Evolutionary conservation across 768 basidiomycete genomes (phyloP).

Genomic region (Calocera viscosa): DNA sequence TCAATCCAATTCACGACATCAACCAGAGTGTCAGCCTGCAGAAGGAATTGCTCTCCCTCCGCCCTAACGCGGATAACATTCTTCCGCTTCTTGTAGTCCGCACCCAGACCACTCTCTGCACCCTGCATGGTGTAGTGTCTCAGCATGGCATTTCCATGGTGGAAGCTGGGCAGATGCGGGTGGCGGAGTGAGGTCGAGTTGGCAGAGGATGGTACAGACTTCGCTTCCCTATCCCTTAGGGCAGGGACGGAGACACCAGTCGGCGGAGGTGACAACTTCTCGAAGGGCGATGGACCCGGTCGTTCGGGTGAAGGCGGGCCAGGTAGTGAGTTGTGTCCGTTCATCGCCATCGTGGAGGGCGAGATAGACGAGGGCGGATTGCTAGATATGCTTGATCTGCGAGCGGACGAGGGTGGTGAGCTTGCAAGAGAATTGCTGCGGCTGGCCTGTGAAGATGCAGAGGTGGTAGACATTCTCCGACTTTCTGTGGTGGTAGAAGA

Average conservation of each 20-base stretch:
- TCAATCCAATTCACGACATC: slow-evolving; percentile 94
- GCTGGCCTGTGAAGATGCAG: slow-evolving; percentile 8
- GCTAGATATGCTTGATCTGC: background rate
- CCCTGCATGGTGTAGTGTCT: slow-evolving; percentile 69
- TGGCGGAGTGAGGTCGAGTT: slow-evolving; percentile 7
- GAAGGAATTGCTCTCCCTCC: slow-evolving; percentile 92
- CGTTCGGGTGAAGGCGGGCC: slow-evolving; percentile 14
- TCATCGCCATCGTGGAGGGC: slow-evolving; percentile 15
- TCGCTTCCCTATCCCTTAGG: slow-evolving; percentile 9
- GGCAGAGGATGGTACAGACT: slow-evolving; percentile 8
- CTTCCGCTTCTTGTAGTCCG: slow-evolving; percentile 85
- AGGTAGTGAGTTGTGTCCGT: background rate
- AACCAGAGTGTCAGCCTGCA: slow-evolving; percentile 74
- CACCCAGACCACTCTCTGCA: slow-evolving; percentile 88
- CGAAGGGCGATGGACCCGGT: slow-evolving; percentile 22
- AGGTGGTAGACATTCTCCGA: background rate
- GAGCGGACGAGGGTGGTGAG: slow-evolving; percentile 9
- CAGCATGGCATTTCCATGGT: slow-evolving; percentile 35
- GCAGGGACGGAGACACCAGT: background rate
- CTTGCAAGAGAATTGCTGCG: background rate
- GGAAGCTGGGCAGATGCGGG: slow-evolving; percentile 23
- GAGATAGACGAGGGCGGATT: background rate
- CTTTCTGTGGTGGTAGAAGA: slow-evolving; percentile 5
- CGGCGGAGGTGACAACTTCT: slow-evolving; percentile 18
- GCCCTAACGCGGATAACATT: slow-evolving; percentile 85